Percentiles rank a stretch among this genome's conserved stretches.
These are phyloP conservation scores for Rutidosis leptorrhynchoides DNA, from an alignment of 129 eudicot genomes.

Conservation along the genomic window DNA sequence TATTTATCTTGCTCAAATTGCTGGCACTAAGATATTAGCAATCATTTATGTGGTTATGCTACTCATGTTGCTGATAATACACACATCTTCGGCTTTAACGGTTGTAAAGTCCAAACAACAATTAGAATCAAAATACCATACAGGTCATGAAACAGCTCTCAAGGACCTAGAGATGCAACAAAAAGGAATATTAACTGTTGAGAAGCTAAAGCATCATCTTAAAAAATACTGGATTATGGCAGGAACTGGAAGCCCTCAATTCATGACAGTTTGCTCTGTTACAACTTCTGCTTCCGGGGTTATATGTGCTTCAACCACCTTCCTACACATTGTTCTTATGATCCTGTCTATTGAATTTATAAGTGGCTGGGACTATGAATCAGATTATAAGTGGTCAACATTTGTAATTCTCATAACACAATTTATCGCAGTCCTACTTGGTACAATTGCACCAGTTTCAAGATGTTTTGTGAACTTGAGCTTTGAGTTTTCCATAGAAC, in stretches of 20 bases:
- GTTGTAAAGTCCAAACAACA: constrained; percentile 12
- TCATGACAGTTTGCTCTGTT: constrained; percentile 23
- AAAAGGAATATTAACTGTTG: neutral
- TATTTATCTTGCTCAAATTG: too few relatives aligned
- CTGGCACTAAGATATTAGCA: too few relatives aligned
- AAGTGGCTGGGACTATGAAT: neutral
- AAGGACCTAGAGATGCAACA: constrained; percentile 3
- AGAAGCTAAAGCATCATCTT: constrained; percentile 7
- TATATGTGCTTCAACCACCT: neutral
- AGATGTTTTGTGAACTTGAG: constrained; percentile 28
- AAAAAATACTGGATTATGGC: constrained; percentile 36
- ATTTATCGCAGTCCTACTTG: neutral
- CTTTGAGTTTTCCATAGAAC: neutral
- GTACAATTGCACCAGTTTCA: constrained; percentile 5
- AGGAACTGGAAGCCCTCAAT: constrained; percentile 31
- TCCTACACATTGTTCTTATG: neutral
- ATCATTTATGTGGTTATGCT: neutral
- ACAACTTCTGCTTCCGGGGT: constrained; percentile 20
- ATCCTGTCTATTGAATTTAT: neutral
- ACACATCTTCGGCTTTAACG: constrained; percentile 21
- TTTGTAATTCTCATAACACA: constrained; percentile 2
- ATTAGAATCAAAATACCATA: constrained; percentile 9
- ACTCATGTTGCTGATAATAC: constrained; percentile 17
- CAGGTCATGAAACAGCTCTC: neutral
- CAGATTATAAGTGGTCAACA: constrained; percentile 23